Evolutionary conservation across 371 early-diverging fungal genomes (phyloP), one percentile per base, ranked within the genome.

Genomic region (Dinochytrium kinnereticum): DNA sequence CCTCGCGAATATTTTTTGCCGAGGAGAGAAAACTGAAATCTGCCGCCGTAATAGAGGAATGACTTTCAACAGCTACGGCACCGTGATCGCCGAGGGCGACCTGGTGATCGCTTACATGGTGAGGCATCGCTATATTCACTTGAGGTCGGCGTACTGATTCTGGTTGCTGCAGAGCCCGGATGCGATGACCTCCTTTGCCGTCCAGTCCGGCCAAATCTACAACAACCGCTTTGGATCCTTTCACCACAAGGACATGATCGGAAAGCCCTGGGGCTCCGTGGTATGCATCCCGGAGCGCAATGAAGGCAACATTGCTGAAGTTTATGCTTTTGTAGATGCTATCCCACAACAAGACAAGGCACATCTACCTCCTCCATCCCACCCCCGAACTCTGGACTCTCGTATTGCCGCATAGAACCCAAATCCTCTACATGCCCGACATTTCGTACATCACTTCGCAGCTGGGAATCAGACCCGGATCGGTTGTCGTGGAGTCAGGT

Each of bases 331-430:
- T 21, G 19, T 76, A 93, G 90, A 76, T 94, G 72, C 79, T 84
- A 34, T 91, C 95, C 28, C 84, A 84, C 44, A 91, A 88, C 26
- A 89, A 90, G 30, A 87, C 82, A 69, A 97, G 97, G 24, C 95
- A 90, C 77, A 85, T 96, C n/a, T 93, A 93, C 76, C 81, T 96
- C 31, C 87, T 98, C 38, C 90, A 93, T 71, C 97, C 97, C 21
- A 96, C 97, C 7, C 97, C 97, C 1, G 98, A 96, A 73, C 88
- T 97, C 37, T 98, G 98, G 98, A 97, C 98, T 0, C 81, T 89
- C 67, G 87, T 89, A 21, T 82, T 98, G 36, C 95, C 97, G 19
- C 98, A 98, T 80, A 90, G 98, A 66, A 98, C 98, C 7, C 98
- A 97, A 82, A 98, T 98, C 65, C 81, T 98, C 36, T 98, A 98